Evolutionary conservation across 495 filamentous ascomycete genomes (phyloP).

Genomic region (Tuber melanosporum): DNA sequence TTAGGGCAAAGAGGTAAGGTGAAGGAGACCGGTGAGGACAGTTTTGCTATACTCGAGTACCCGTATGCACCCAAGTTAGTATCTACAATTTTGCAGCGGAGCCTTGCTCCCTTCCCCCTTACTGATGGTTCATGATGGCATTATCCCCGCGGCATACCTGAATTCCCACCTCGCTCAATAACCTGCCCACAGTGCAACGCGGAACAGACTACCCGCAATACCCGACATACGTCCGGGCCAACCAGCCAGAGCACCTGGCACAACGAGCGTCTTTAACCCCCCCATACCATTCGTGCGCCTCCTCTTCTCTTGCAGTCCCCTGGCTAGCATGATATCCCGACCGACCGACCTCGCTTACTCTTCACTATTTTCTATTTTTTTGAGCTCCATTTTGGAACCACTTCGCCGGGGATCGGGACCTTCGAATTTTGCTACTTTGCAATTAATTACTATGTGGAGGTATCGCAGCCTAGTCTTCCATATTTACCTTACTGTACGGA

Average conservation of each 20-base stretch:
- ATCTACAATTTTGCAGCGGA: not conserved
- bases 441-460: not conserved
- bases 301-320: not conserved
- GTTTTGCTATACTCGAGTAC: slow-evolving; percentile 3
- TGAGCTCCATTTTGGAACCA: not conserved
- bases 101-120: not conserved
- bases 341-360: not conserved
- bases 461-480: not conserved
- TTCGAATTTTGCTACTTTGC: not conserved
- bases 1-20: not conserved
- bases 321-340: not conserved
- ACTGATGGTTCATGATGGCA: not conserved
- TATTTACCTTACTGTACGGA: not conserved
- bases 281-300: not conserved
- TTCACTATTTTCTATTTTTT: not conserved
- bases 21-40: not conserved
- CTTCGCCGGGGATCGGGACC: not conserved
- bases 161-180: not conserved
- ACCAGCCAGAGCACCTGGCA: not conserved
- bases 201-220: not conserved
- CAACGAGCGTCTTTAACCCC: not conserved
- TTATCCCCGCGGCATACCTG: not conserved
- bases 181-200: not conserved
- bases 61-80: not conserved
- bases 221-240: not conserved